Evolutionary conservation across 345 rosid genomes (phyloP), one percentile per base, ranked within the genome.

Genomic region (Melastoma malabathricum): DNA sequence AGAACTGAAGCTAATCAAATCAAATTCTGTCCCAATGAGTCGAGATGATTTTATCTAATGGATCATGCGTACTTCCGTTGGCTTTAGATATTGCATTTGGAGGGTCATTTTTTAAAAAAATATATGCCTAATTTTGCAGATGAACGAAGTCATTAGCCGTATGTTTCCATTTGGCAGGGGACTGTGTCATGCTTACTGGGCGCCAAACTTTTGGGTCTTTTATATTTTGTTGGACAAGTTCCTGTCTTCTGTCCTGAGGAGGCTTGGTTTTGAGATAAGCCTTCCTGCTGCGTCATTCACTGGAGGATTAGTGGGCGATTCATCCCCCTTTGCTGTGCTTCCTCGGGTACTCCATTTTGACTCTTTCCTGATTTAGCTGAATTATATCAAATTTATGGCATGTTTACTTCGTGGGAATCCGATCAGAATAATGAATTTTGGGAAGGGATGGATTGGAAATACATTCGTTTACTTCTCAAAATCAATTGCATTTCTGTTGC

Each of bases 141-240:
- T 84, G 23, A 76, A 72, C 59, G 83, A 80, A 73, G 94, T 90
- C 56, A 49, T 90, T 8, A 54, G 58, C 53, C 76, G 83, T 54
- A 78, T 90, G 96, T 90, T 90, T 76, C 98, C 96, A 50, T 90
- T 90, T 44, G 98, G 98, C 48, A 80, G 96, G 82, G 98, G 98
- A 58, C 76, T 90, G 53, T 86, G 94, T 59, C 96, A 92, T 70
- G 96, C 96, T 3, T 92, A 80, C 38, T 92, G 98, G 98, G 96
- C 98, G 10, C 98, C 95, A 9, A 92, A 87, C 44, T 80, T 92
- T 58, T 92, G 96, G 96, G 96, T 87, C 43, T 82, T 87, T 72
- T 92, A 92, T 59, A 80, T 92, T 43, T 46, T 82, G 41, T 61
- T 82, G 3, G 98, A 92, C 73, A 92, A 92, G 69, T 75, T 68